Evolutionary conservation across 257 asterid genomes (phyloP), one percentile per base, ranked within the genome.

Genomic region (Lycium ferocissimum): DNA sequence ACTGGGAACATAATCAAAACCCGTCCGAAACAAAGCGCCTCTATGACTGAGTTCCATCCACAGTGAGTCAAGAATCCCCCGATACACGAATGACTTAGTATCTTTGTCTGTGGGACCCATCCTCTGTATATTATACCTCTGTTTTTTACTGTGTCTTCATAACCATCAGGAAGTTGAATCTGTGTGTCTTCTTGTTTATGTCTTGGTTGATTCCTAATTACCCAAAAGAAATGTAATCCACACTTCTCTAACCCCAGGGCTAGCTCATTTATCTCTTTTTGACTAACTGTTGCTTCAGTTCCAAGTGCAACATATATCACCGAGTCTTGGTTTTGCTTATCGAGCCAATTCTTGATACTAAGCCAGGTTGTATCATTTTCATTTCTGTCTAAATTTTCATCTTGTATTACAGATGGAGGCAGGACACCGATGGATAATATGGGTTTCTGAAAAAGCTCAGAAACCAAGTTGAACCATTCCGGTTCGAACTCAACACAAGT

Each of bases 31-130:
- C 93, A 78, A 0, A 95, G 91, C 0, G 90, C 98, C 89, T 95
- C 99, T 0, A 97, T 89, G 18, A 86, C 94, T 7, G 99, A 95
- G 85, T 92, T 95, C 99, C 98, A 95, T 13, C 99, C 98, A 33
- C 98, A 94, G 80, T 95, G 99, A 38, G 98, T 94, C 86, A 94
- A 85, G 85, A 90, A 95, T 22, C 94, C 95, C 1, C 95, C 97
- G 6, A 93, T 85, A 0, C 94, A 83, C 0, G 85, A 87, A 85
- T 95, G 98, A 7, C 94, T 79, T 26, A 94, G 87, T 51, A 94
- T 93, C 89, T 89, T 91, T 40, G 91, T 83, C 90, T 95, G 98
- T 7, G 98, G 98, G 7, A 93, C 96, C 98, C 98, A 95, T 61
- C 90, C 90, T 4, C 84, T 80, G 20, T 70, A 84, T 26, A 92